Evolutionary conservation across 2,329 filamentous ascomycete species (phyloP).

Genomic region (Zopfia rhizophila): DNA sequence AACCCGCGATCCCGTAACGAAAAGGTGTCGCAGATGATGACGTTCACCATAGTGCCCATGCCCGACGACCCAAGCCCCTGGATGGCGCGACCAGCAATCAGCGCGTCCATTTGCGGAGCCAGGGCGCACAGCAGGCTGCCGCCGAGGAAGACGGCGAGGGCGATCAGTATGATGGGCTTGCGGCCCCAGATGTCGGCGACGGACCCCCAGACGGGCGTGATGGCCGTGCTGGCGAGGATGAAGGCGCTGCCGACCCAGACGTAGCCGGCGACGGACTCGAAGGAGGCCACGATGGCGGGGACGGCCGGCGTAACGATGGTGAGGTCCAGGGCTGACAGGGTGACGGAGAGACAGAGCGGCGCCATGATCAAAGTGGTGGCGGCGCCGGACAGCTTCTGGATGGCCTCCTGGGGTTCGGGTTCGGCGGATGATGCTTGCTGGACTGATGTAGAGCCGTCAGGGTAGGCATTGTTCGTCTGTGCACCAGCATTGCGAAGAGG

Average conservation of each 20-base stretch:
- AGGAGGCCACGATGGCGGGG: conserved; percentile 68
- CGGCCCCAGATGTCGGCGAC: conserved; percentile 64
- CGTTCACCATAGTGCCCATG: conserved; percentile 58
- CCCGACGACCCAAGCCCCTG: conserved; percentile 63
- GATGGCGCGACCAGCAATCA: conserved; percentile 62
- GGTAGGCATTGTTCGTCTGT: too few relatives aligned
- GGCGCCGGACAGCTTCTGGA: too few relatives aligned
- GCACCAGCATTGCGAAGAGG: too few relatives aligned
- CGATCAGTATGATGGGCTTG: conserved; percentile 60
- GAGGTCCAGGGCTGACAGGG: conserved; percentile 48
- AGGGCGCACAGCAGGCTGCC: conserved; percentile 59
- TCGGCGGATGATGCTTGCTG: too few relatives aligned
- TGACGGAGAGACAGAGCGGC: conserved; percentile 38
- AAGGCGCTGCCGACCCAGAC: conserved; percentile 79
- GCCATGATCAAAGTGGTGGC: too few relatives aligned
- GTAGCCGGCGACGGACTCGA: conserved; percentile 73
- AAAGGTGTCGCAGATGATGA: conserved; percentile 64
- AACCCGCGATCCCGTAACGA: conserved; percentile 56
- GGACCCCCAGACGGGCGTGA: conserved; percentile 72
- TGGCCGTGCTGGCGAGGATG: conserved; percentile 71
- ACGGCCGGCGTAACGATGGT: conserved; percentile 71
- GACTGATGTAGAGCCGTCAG: too few relatives aligned
- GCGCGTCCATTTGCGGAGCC: conserved; percentile 57
- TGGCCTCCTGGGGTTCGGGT: too few relatives aligned
- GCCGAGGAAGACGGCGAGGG: conserved; percentile 59